Base-by-base conservation (phyloP, 805 yeast species). In the Gaillardinia entomophila region DNA sequence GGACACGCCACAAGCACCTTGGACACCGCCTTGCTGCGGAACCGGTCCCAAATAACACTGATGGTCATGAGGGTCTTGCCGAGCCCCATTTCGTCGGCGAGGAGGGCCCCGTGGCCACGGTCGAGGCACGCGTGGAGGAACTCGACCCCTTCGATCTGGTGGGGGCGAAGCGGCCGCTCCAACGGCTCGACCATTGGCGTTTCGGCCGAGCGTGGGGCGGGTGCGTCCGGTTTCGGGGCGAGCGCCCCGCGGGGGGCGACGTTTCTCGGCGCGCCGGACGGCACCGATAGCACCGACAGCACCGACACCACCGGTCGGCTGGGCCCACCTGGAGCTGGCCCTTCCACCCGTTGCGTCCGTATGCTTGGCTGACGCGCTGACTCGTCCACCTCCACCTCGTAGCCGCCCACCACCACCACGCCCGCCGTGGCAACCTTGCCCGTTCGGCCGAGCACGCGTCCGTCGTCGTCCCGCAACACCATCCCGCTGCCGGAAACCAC, bases 31-130 rank as follows among this genome's bases (percentile, higher is more conserved):
- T 74, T 71, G 43, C 83, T 87, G 41, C 73, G 79, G 13, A 86
- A 53, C 13, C 92, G 55, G 0, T 96, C 87, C 94, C 95, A 87
- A 3, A 90, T 69, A 26, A 87, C 53, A 0, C 95, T 51, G 4
- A 92, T 90, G 0, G 96, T 77, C 74, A 81, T 89, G 26, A 92
- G 57, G 0, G 97, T 89, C 35, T 66, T 66, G 2, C 96, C 96
- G 12, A 92, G 63, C 0, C 98, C 98, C 98, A 92, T 92, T 46
- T 90, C 97, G 56, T 92, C 98, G 0, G 98, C 98, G 27, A 92
- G 56, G 4, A 92, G 59, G 2, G 90, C 89, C 0, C 98, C 97
- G 27, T 58, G 45, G 0, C 75, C 73, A 0, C 95, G 95, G 80
- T 82, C 75, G 1, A 89, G 72, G 45, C 96, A 85, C 35, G 83